Conservation (phyloP, 163 green algal genomes). For the Chlorella variabilis region DNA sequence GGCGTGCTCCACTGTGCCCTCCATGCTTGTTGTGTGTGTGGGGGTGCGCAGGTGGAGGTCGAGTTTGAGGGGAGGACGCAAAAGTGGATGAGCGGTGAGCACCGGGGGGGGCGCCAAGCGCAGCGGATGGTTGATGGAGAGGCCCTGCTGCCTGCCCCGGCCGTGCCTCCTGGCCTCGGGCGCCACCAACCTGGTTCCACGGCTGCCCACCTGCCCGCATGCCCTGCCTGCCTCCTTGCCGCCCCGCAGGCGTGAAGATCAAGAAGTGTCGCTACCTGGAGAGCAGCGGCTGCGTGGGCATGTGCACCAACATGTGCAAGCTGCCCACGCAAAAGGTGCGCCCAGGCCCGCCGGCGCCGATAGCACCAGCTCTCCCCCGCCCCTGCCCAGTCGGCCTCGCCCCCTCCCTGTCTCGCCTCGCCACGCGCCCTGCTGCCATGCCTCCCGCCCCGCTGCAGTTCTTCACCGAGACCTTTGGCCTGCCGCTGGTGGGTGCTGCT, state of each 20-base stretch:
- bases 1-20: too few species aligned
- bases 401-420: neutral
- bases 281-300: slow-evolving; percentile 78
- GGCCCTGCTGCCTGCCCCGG: too few species aligned
- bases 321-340: slow-evolving; percentile 40
- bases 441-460: slow-evolving; percentile 22
- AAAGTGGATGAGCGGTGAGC: slow-evolving; percentile 66
- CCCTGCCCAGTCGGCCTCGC: neutral
- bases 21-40: too few species aligned
- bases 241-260: slow-evolving; percentile 72
- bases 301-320: slow-evolving; percentile 80
- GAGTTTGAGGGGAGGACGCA: slow-evolving; percentile 52
- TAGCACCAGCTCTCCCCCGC: neutral
- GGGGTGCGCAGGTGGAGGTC: slow-evolving; percentile 47
- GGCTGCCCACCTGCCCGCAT: neutral
- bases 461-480: slow-evolving; percentile 49
- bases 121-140: too few species aligned
- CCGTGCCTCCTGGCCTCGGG: too few species aligned
- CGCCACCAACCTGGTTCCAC: neutral
- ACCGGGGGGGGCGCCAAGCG: too few species aligned
- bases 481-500: too few species aligned
- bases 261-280: slow-evolving; percentile 93
- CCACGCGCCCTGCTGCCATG: too few species aligned
- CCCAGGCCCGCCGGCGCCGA: neutral
- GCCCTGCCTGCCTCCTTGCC: neutral